Conservation (phyloP, 257 asterid species). For the Nicotiana benthamiana region DNA sequence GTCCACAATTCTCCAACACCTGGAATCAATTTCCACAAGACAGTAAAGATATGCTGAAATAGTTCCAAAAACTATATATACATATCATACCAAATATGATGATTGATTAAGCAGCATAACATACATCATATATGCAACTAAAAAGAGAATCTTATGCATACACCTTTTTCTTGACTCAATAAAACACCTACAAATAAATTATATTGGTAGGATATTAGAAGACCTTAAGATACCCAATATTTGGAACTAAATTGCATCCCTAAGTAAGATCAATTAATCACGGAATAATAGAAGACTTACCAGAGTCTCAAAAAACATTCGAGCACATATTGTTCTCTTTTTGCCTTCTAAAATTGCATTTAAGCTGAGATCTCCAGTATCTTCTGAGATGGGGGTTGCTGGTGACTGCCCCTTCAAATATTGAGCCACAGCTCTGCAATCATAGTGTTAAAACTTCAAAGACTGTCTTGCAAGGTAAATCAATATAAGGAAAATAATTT, state of each 20-base stretch:
- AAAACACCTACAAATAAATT: neutral
- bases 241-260: neutral
- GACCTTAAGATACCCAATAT: too few species aligned
- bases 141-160: neutral
- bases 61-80: neutral
- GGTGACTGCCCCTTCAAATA: conserved; percentile 61
- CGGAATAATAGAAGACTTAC: conserved; percentile 23
- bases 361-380: conserved; percentile 47
- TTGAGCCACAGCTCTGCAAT: conserved; percentile 74
- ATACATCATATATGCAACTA: neutral
- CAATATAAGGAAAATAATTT: neutral
- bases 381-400: conserved; percentile 36
- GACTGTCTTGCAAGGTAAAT: neutral
- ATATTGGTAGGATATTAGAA: neutral
- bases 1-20: conserved; percentile 57
- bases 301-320: conserved; percentile 72
- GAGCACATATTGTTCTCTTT: conserved; percentile 49
- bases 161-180: neutral
- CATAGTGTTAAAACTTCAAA: conserved; percentile 10
- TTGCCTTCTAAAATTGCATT: conserved; percentile 59
- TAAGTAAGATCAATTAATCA: neutral
- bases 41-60: neutral
- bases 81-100: neutral
- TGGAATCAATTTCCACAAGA: conserved; percentile 15
- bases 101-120: neutral